Evolutionary conservation across 2,329 filamentous ascomycete species (phyloP), one percentile per base, ranked within the genome.

Genomic region (Pezicula carpinea): DNA sequence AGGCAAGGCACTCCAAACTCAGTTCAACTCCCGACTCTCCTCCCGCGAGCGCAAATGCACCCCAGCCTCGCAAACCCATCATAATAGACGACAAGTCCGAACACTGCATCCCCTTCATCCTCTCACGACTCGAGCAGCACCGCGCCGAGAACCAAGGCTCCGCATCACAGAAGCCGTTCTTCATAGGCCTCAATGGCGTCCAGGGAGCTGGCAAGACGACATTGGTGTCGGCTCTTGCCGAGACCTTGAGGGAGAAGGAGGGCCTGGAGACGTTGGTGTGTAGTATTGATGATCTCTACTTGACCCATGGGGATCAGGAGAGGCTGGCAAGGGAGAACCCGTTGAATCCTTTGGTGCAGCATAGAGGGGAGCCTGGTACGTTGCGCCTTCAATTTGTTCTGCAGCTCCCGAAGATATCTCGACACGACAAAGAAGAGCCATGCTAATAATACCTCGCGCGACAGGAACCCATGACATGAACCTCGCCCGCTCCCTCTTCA

Each of bases 121-220:
- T 87, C 31, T 69, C 77, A 33, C 78, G 75, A 39, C 71, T 89
- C 47, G 63, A 72, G 49, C 53, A 64, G 31, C 77, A 85, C 62
- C 70, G 69, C 51, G 46, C 55, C 59, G 33, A 62, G 61, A 33
- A 52, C 62, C 48, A 59, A 46, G 44, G 55, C n/a, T n/a, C n/a
- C n/a, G n/a, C n/a, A n/a, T n/a, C 18, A 70, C 43, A 77, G 76
- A 39, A 17, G 17, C 89, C 90, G 22, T 87, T 96, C 66, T 81
- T 96, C 64, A 76, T 96, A 53, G 92, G 90, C 39, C 77, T 97
- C 59, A 95, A 95, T 59, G 92, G 91, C 51, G 82, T 96, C 22
- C 92, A 96, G 69, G 92, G 92, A 51, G 85, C 88, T 32, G 92
- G 92, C 56, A 96, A 97, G 72, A 95, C 91, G 3, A 95, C 91